A percentile compares a stretch with the other conserved stretches of the same genome.
phyloP scores from a whole-genome alignment of 768 basidiomycete species.

The Lenzites betulinus region DNA sequence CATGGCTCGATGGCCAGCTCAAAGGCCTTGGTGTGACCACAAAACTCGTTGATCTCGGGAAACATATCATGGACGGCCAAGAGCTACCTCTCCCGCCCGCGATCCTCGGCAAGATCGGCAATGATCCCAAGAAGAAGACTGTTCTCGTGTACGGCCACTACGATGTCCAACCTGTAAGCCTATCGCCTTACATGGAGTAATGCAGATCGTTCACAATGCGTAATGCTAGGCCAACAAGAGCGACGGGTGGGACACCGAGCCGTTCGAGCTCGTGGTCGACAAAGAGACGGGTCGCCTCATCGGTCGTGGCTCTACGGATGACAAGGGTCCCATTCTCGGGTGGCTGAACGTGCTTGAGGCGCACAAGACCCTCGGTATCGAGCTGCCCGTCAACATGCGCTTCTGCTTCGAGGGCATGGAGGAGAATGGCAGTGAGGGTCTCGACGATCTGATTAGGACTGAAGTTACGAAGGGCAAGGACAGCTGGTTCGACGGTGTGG shows the following conservation, averaged over 20 bases:
- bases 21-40: slow-evolving; percentile 76
- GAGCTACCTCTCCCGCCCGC: slow-evolving; percentile 77
- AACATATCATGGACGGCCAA: slow-evolving; percentile 71
- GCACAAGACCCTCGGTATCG: slow-evolving; percentile 62
- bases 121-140: slow-evolving; percentile 89
- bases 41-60: slow-evolving; percentile 72
- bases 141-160: slow-evolving; percentile 94
- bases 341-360: slow-evolving; percentile 92
- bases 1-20: slow-evolving; percentile 77
- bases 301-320: slow-evolving; percentile 87
- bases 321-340: slow-evolving; percentile 87
- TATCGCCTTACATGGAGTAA: not conserved
- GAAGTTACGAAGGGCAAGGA: slow-evolving; percentile 67
- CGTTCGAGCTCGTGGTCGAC: slow-evolving; percentile 69
- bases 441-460: slow-evolving; percentile 80
- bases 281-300: slow-evolving; percentile 61
- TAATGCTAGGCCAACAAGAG: slow-evolving; percentile 41
- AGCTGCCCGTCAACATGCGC: slow-evolving; percentile 86
- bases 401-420: slow-evolving; percentile 99
- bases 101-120: slow-evolving; percentile 79
- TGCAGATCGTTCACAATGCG: not conserved
- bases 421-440: slow-evolving; percentile 88
- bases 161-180: slow-evolving; percentile 86
- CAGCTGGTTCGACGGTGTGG: slow-evolving; percentile 84
- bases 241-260: slow-evolving; percentile 90